These are phyloP conservation scores for Sequoia sempervirens DNA, from an alignment of 75 land plant species.

Conservation along the genomic window DNA sequence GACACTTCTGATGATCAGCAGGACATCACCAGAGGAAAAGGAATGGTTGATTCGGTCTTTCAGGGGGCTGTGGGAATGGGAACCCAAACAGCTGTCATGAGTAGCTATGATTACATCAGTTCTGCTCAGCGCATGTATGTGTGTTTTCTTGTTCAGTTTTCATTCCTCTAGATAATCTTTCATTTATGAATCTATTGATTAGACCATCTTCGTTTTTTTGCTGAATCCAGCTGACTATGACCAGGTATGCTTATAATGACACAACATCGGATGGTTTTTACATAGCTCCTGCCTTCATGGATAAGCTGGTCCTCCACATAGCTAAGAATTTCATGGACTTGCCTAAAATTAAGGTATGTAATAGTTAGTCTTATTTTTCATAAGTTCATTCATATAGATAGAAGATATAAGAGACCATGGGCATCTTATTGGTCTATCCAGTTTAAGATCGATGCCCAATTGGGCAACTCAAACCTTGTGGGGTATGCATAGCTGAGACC, in stretches of 20 bases:
- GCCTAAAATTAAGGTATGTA: conserved; percentile 77
- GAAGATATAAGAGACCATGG: background rate
- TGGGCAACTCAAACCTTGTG: background rate
- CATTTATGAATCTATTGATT: background rate
- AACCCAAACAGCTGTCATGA: conserved; percentile 74
- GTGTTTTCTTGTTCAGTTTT: background rate
- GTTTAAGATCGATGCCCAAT: background rate
- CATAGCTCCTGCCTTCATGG: conserved; percentile 98
- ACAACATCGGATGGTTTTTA: conserved; percentile 68
- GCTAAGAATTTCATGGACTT: conserved; percentile 87
- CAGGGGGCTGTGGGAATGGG: conserved; percentile 85
- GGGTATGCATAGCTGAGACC: background rate
- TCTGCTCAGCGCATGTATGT: conserved; percentile 66
- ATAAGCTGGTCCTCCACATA: conserved; percentile 85
- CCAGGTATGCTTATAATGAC: conserved; percentile 71
- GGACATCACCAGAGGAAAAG: conserved; percentile 92
- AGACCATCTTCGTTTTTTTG: background rate
- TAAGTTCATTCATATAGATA: background rate
- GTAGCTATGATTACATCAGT: conserved; percentile 83
- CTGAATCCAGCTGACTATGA: background rate
- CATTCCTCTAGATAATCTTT: background rate
- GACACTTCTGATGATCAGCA: conserved; percentile 93
- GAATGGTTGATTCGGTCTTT: conserved; percentile 83
- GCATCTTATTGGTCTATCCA: background rate
- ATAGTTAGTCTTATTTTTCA: background rate